Percentiles rank a stretch among this genome's conserved stretches.
These are phyloP conservation scores for Botrytis aclada DNA, from an alignment of 2,329 filamentous ascomycete genomes.

Conservation along the genomic window DNA sequence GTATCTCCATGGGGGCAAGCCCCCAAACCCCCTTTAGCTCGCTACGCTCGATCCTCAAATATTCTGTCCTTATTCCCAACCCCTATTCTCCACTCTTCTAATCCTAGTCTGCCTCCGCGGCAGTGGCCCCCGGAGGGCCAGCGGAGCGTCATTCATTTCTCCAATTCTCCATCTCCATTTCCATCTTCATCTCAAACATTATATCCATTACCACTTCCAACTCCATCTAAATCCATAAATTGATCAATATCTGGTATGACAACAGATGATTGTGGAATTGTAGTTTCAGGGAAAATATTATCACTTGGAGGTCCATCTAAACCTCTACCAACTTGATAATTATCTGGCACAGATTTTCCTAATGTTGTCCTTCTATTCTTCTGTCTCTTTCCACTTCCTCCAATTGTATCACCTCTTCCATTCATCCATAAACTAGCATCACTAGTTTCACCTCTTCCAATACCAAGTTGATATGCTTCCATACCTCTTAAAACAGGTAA, in stretches of 20 bases:
- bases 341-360: slow-evolving; percentile 36
- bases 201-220: slow-evolving; percentile 2
- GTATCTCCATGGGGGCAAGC: too few relatives aligned
- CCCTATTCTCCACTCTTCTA: too few relatives aligned
- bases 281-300: slow-evolving; percentile 34
- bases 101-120: too few relatives aligned
- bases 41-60: too few relatives aligned
- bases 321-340: slow-evolving; percentile 38
- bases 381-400: slow-evolving; percentile 32
- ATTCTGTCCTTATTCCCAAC: too few relatives aligned
- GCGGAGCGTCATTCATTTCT: too few relatives aligned
- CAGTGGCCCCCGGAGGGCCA: too few relatives aligned
- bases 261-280: background rate
- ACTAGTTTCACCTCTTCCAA: slow-evolving; percentile 38
- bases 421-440: slow-evolving; percentile 48
- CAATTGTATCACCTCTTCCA: slow-evolving; percentile 42
- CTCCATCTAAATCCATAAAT: slow-evolving; percentile 24
- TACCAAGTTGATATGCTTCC: slow-evolving; percentile 38
- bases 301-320: slow-evolving; percentile 35
- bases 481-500: slow-evolving; percentile 41
- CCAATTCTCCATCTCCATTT: too few relatives aligned
- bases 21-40: too few relatives aligned
- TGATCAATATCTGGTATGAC: slow-evolving; percentile 23
- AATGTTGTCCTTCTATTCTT: slow-evolving; percentile 38
- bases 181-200: slow-evolving; percentile 11